A percentile compares a stretch with the other conserved stretches of the same genome.
Conservation (phyloP, 1,139 yeast species). For the Petasospora rhodanensis region DNA sequence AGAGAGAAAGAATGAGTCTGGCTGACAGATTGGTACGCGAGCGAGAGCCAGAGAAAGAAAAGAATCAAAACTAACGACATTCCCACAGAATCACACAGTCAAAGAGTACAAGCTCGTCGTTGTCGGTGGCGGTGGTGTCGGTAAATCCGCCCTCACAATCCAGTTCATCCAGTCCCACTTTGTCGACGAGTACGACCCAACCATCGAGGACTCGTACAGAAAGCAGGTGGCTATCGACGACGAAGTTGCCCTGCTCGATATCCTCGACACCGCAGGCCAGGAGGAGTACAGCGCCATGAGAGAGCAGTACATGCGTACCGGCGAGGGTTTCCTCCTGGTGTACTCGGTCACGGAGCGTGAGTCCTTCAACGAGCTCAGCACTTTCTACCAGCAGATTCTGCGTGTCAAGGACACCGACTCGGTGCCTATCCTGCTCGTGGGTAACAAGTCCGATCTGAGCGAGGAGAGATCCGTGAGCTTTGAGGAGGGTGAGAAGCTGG, state of each 20-base stretch:
- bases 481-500: constrained; percentile 78
- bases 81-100: constrained; percentile 23
- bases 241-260: constrained; percentile 74
- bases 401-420: constrained; percentile 77
- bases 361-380: constrained; percentile 73
- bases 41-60: too few relatives aligned
- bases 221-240: constrained; percentile 79
- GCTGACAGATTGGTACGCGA: too few relatives aligned
- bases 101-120: constrained; percentile 85
- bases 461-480: constrained; percentile 78
- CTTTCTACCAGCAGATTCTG: constrained; percentile 78
- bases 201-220: constrained; percentile 87
- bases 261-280: constrained; percentile 97
- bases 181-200: constrained; percentile 95
- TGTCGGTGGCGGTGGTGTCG: constrained; percentile 98
- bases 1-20: too few relatives aligned
- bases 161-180: constrained; percentile 88
- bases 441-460: constrained; percentile 76
- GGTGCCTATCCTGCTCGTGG: constrained; percentile 72
- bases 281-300: constrained; percentile 96
- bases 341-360: constrained; percentile 78
- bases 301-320: constrained; percentile 90
- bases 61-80: constrained; percentile 5
- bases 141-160: constrained; percentile 92
- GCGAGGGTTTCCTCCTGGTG: constrained; percentile 84